Percentiles rank a stretch among this genome's conserved stretches.
phyloP scores from a whole-genome alignment of 495 filamentous ascomycete species.

The Lasiosphaeris hirsuta region DNA sequence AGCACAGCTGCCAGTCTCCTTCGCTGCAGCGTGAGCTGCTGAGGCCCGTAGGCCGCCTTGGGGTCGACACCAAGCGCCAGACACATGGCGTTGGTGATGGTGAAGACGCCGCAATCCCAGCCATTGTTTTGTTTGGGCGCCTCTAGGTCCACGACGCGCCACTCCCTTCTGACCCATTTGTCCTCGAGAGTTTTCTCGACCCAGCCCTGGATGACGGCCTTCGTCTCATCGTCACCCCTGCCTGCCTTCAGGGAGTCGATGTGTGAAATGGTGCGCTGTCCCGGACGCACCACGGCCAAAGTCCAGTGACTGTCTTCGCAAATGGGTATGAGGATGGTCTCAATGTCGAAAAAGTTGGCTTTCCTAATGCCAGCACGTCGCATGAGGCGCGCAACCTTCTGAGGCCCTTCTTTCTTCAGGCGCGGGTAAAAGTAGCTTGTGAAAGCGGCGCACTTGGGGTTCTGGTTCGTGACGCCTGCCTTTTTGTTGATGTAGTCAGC shows the following conservation, averaged over 20 bases:
- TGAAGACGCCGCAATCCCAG: conserved; percentile 79
- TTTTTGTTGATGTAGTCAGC: conserved; percentile 57
- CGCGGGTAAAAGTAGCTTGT: conserved; percentile 68
- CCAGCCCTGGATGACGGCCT: conserved; percentile 42
- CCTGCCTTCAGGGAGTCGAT: conserved; percentile 63
- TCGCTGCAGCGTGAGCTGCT: conserved; percentile 57
- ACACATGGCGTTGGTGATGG: conserved; percentile 70
- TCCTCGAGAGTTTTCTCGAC: conserved; percentile 56
- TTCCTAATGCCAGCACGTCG: conserved; percentile 32
- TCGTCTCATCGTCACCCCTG: conserved; percentile 14
- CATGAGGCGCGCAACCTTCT: conserved; percentile 30
- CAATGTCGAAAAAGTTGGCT: conserved; percentile 39
- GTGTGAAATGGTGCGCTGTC: conserved; percentile 62
- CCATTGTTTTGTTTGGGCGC: conserved; percentile 63
- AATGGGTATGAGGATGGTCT: conserved; percentile 48
- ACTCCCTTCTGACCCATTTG: conserved; percentile 58
- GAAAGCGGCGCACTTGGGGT: conserved; percentile 66
- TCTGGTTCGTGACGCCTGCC: conserved; percentile 41
- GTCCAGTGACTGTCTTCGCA: conserved; percentile 55
- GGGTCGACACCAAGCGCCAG: conserved; percentile 63
- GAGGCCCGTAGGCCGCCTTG: conserved; percentile 48
- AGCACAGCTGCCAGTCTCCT: conserved; percentile 65
- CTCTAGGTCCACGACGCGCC: conserved; percentile 49
- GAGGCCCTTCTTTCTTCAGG: conserved; percentile 50
- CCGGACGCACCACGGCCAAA: conserved; percentile 66